A percentile compares a stretch with the other conserved stretches of the same genome.
Evolutionary conservation across 2,329 filamentous ascomycete species (phyloP).

Genomic region (Remersonia thermophila): DNA sequence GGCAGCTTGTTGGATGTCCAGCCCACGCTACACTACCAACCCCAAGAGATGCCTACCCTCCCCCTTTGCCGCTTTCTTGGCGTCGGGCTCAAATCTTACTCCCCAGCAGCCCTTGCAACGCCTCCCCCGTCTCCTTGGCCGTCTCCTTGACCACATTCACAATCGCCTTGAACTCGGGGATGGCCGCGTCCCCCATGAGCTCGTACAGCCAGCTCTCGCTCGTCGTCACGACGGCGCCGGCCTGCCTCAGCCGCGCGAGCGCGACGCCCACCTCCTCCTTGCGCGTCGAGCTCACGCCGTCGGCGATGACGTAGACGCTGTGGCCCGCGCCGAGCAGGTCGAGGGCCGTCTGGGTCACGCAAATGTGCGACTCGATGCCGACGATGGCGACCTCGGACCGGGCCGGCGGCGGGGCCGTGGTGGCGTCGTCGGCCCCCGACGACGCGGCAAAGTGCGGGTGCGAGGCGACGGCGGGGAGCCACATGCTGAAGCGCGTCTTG

Average conservation of each 20-base stretch:
- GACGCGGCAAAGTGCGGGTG: constrained; percentile 7
- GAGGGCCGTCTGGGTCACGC: constrained; percentile 81
- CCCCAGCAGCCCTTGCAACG: constrained; percentile 53
- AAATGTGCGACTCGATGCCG: constrained; percentile 90
- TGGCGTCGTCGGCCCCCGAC: constrained; percentile 19
- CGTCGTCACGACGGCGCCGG: constrained; percentile 68
- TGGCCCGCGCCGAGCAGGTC: constrained; percentile 68
- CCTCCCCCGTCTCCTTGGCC: constrained; percentile 54
- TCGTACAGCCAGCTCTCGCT: constrained; percentile 89
- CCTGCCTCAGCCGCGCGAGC: constrained; percentile 59
- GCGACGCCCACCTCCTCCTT: constrained; percentile 68
- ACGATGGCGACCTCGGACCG: constrained; percentile 54
- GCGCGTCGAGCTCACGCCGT: constrained; percentile 84
- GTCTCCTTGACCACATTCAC: constrained; percentile 70
- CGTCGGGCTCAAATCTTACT: constrained; percentile 33
- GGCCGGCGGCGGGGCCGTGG: too few relatives aligned
- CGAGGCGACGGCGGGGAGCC: constrained; percentile 51
- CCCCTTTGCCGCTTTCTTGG: too few relatives aligned
- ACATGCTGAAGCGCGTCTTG: constrained; percentile 88
- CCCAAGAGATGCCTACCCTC: too few relatives aligned
- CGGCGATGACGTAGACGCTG: constrained; percentile 73
- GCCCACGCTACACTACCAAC: too few relatives aligned
- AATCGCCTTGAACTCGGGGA: constrained; percentile 60
- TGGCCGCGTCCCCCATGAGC: constrained; percentile 68
- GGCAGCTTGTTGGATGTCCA: too few relatives aligned